These are phyloP conservation scores for Taphrina wiesneri DNA, from an alignment of 1,139 yeast genomes.

Conservation along the genomic window DNA sequence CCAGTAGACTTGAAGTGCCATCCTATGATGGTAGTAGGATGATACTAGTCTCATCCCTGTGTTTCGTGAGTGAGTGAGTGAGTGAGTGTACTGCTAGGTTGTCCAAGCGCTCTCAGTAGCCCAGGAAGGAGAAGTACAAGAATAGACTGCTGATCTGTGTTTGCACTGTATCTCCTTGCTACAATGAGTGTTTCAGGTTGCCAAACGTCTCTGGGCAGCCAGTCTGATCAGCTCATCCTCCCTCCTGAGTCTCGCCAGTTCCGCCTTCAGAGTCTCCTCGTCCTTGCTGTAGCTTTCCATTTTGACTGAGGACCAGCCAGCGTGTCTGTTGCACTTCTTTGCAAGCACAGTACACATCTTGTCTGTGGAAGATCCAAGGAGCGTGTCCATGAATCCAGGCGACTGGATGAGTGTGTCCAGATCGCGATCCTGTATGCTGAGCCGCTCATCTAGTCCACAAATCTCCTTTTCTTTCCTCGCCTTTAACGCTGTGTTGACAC, in stretches of 20 bases:
- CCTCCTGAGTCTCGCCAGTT: constrained; percentile 34
- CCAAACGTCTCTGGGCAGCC: constrained; percentile 20
- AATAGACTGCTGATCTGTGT: no score
- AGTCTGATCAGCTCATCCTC: constrained; percentile 37
- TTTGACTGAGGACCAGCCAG: constrained; percentile 62
- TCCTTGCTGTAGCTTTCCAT: constrained; percentile 39
- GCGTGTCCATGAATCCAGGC: constrained; percentile 23
- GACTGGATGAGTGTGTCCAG: constrained; percentile 38
- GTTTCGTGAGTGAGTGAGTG: no score
- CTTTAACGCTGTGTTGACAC: constrained; percentile 34
- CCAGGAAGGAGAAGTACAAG: no score
- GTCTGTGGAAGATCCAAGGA: constrained; percentile 40
- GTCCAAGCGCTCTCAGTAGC: no score
- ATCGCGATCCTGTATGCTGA: constrained; percentile 42
- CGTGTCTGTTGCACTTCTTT: constrained; percentile 65
- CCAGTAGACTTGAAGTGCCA: no score
- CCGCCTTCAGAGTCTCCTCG: constrained; percentile 34
- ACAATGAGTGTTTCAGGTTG: no score
- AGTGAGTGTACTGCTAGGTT: no score
- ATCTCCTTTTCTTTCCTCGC: constrained; percentile 46
- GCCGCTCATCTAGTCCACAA: constrained; percentile 49
- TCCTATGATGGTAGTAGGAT: no score
- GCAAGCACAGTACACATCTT: constrained; percentile 61
- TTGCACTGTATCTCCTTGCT: background rate
- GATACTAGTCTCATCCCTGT: no score